These are phyloP conservation scores for Colletotrichum sp. DNA, from an alignment of 2,329 filamentous ascomycete genomes.

Conservation along the genomic window DNA sequence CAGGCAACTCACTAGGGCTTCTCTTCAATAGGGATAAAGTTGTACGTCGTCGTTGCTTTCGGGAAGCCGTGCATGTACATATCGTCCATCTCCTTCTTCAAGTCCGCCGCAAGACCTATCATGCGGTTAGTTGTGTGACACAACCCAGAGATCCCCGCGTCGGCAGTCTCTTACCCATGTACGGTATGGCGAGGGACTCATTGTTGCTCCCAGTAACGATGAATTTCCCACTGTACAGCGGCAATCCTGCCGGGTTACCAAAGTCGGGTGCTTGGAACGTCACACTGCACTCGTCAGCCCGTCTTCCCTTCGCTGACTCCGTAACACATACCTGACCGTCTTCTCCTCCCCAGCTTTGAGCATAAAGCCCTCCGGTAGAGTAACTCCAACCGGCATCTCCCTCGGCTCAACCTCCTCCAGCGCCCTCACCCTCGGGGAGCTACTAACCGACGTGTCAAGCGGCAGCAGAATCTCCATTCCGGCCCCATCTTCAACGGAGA, in stretches of 20 bases:
- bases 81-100: constrained; percentile 24
- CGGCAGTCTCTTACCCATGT: constrained; percentile 26
- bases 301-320: not conserved
- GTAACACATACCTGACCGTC: constrained; percentile 22
- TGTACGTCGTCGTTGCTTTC: not conserved
- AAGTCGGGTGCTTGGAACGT: constrained; percentile 32
- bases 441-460: not conserved
- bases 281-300: constrained; percentile 15
- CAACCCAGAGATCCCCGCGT: accelerated
- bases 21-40: not conserved
- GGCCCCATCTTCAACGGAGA: constrained; percentile 31
- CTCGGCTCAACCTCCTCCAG: constrained; percentile 25
- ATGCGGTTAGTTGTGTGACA: not conserved
- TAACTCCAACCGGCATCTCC: constrained; percentile 20
- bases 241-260: constrained; percentile 31
- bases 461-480: constrained; percentile 38
- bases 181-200: constrained; percentile 37
- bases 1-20: not conserved
- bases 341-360: constrained; percentile 29
- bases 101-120: constrained; percentile 25
- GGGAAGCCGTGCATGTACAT: constrained; percentile 22
- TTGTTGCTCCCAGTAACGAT: constrained; percentile 32
- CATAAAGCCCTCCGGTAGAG: constrained; percentile 25
- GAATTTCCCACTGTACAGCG: constrained; percentile 38
- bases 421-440: constrained; percentile 22